Percentiles rank a stretch among this genome's conserved stretches.
These are phyloP conservation scores for Nicotiana attenuata DNA, from an alignment of 257 asterid species.

Conservation along the genomic window DNA sequence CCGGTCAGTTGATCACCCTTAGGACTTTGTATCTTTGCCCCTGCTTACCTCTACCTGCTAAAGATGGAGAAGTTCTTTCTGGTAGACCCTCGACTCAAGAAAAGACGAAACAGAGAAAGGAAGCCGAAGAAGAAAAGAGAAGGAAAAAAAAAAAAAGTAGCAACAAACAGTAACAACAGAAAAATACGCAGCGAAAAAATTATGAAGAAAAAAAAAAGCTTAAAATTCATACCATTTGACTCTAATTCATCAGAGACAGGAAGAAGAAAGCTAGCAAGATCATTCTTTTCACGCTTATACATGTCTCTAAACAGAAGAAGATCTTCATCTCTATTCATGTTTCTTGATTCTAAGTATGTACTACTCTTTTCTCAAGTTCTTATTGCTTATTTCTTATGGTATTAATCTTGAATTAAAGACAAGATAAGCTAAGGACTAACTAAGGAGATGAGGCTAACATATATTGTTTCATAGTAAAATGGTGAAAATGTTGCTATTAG, in stretches of 20 bases:
- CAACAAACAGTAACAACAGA: too few relatives aligned
- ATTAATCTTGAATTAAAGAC: background rate
- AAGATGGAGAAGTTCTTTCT: too few relatives aligned
- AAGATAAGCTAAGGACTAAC: too few relatives aligned
- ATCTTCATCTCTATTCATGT: conserved; percentile 47
- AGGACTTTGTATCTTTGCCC: too few relatives aligned
- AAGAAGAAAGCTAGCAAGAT: conserved; percentile 49
- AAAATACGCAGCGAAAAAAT: too few relatives aligned
- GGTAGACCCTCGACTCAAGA: too few relatives aligned
- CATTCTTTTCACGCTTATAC: conserved; percentile 48
- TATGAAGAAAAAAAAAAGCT: background rate
- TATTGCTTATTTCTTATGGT: background rate
- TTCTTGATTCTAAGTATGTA: background rate
- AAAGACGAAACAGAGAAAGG: too few relatives aligned
- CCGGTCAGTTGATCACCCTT: too few relatives aligned
- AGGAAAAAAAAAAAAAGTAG: too few relatives aligned
- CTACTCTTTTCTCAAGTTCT: background rate
- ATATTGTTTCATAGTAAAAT: background rate
- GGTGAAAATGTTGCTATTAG: background rate
- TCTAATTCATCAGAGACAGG: conserved; percentile 67
- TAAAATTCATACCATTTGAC: conserved; percentile 33
- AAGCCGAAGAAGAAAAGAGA: too few relatives aligned
- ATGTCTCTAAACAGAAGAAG: conserved; percentile 59
- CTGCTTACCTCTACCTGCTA: too few relatives aligned
- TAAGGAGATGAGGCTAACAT: too few relatives aligned